phyloP scores from a whole-genome alignment of 352 stramenopile genomes.

The Phytopythium sindhum region DNA sequence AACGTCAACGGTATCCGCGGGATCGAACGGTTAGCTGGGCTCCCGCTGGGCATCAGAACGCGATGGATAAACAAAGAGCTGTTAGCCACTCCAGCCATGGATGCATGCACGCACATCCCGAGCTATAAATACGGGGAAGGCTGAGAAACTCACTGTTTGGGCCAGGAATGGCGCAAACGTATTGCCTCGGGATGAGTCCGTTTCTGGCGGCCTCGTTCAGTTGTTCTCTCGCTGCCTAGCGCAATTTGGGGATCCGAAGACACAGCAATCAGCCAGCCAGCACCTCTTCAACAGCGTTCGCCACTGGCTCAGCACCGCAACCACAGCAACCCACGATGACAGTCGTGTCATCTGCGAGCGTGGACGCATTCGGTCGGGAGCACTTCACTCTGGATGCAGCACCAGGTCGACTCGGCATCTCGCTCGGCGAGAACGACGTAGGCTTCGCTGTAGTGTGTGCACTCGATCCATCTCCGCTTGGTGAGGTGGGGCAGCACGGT shows the following conservation, averaged over 20 bases:
- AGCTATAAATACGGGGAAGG: not conserved
- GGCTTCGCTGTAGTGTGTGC: constrained; percentile 46
- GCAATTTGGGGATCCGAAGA: not conserved
- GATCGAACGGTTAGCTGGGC: not conserved
- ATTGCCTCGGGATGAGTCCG: not conserved
- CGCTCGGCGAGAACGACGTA: constrained; percentile 41
- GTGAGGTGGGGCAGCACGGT: constrained; percentile 12
- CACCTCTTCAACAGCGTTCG: no score
- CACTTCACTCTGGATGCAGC: constrained; percentile 39
- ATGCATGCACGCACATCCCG: no score
- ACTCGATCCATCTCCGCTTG: constrained; percentile 21
- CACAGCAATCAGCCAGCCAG: no score
- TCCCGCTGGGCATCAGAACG: not conserved
- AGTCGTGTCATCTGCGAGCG: not conserved
- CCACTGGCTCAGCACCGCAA: no score
- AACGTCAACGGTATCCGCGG: not conserved
- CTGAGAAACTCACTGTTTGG: no score
- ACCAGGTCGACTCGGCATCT: constrained; percentile 47
- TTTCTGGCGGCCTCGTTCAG: not conserved
- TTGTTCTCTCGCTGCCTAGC: not conserved
- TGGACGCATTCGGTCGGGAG: constrained; percentile 42
- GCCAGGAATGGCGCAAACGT: no score
- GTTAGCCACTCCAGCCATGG: no score
- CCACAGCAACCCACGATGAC: not conserved
- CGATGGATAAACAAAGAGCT: not conserved